Evolutionary conservation across 2,329 filamentous ascomycete genomes (phyloP).

Genomic region (Hymenoscyphus occultus): DNA sequence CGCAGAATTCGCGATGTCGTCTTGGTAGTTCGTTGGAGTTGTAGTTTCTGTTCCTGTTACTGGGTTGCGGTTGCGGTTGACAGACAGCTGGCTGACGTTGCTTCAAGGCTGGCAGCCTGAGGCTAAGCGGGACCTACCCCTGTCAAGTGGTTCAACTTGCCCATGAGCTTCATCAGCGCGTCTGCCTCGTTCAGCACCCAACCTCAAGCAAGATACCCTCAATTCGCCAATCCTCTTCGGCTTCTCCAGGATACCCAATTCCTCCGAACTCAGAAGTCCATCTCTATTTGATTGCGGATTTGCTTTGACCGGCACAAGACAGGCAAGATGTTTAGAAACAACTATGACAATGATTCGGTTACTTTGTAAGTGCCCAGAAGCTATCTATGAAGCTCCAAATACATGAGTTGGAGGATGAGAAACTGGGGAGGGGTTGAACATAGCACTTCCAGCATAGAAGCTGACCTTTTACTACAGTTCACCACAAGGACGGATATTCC

Average conservation of each 20-base stretch:
- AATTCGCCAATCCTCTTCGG: slow-evolving; percentile 1
- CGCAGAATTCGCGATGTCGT: not conserved
- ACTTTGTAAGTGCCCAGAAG: slow-evolving; percentile 76
- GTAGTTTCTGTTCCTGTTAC: not conserved
- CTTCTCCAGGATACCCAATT: slow-evolving; percentile 13
- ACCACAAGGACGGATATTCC: slow-evolving; percentile 98
- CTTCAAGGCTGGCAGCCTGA: slow-evolving; percentile 9
- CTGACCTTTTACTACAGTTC: slow-evolving; percentile 61
- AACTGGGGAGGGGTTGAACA: not conserved
- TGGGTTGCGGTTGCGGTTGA: slow-evolving; percentile 3
- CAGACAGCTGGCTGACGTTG: slow-evolving; percentile 23
- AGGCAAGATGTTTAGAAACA: slow-evolving; percentile 93
- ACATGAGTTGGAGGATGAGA: not conserved
- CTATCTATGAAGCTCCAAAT: slow-evolving; percentile 1
- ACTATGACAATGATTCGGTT: slow-evolving; percentile 99
- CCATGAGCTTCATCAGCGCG: slow-evolving; percentile 36
- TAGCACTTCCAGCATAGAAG: slow-evolving; percentile 10
- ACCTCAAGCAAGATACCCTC: slow-evolving; percentile 9
- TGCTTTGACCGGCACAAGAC: not conserved
- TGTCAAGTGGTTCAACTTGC: slow-evolving; percentile 6
- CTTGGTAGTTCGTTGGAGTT: slow-evolving; percentile 1
- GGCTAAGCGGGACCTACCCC: slow-evolving; percentile 7
- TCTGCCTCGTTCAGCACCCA: slow-evolving; percentile 27
- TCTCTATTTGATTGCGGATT: not conserved
- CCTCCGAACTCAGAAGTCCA: not conserved